Conservation (phyloP, 2,329 filamentous ascomycete genomes). For the Fusarium nurragi region DNA sequence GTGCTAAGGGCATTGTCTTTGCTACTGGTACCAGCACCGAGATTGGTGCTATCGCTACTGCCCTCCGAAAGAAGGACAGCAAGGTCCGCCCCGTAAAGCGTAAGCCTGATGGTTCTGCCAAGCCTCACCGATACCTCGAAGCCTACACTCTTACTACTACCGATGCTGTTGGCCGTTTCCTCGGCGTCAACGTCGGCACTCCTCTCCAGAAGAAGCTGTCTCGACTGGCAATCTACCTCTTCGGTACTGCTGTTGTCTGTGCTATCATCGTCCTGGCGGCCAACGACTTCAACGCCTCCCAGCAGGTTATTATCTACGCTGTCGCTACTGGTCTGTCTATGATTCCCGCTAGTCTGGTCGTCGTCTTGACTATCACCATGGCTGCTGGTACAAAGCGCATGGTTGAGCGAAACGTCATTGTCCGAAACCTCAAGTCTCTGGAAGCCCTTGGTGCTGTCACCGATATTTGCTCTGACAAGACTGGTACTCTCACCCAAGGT, state of each 20-base stretch:
- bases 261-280: constrained; percentile 75
- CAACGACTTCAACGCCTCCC: constrained; percentile 63
- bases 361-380: constrained; percentile 69
- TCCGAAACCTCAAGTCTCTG: constrained; percentile 61
- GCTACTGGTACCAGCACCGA: constrained; percentile 71
- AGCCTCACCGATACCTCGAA: constrained; percentile 61
- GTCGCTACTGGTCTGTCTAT: constrained; percentile 59
- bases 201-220: constrained; percentile 75
- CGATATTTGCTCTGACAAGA: constrained; percentile 64
- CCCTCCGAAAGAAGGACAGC: constrained; percentile 60
- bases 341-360: constrained; percentile 60
- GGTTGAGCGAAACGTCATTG: constrained; percentile 63
- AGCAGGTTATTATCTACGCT: constrained; percentile 69
- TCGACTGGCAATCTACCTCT: constrained; percentile 72
- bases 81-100: constrained; percentile 62
- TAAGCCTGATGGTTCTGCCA: constrained; percentile 61
- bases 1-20: constrained; percentile 68
- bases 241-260: constrained; percentile 72
- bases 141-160: constrained; percentile 60
- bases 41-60: constrained; percentile 67
- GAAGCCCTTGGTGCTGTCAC: constrained; percentile 71
- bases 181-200: constrained; percentile 75
- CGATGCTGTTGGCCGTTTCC: constrained; percentile 69
- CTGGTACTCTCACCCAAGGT: constrained; percentile 69
- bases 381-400: constrained; percentile 63